Percentiles rank a stretch among this genome's conserved stretches.
Conservation (phyloP, 169 alveolate species). For the Cryptosporidium viatorum region DNA sequence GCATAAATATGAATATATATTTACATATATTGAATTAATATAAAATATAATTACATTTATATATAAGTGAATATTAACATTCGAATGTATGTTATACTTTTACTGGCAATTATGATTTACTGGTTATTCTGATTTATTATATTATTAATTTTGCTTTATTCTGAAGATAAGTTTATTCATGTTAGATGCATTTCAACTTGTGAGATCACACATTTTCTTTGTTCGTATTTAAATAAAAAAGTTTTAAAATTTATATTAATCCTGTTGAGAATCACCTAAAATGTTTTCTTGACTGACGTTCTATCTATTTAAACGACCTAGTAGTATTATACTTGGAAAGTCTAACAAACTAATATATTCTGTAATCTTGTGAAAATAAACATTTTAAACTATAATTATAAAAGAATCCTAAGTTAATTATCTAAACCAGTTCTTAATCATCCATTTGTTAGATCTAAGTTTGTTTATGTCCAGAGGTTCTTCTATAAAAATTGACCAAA, state of each 20-base stretch:
- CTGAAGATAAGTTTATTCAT: not conserved
- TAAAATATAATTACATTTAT: no score
- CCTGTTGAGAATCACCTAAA: not conserved
- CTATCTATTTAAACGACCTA: not conserved
- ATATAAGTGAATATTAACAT: no score
- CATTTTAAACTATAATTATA: not conserved
- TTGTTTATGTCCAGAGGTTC: conserved; percentile 20
- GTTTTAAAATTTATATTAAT: no score
- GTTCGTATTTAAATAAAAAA: no score
- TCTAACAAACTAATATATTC: not conserved
- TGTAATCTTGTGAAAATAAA: not conserved
- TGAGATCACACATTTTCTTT: no score
- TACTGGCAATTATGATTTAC: not conserved
- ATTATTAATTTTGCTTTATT: not conserved
- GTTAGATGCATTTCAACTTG: no score
- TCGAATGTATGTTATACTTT: no score
- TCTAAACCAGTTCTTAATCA: conserved; percentile 45
- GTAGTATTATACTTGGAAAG: not conserved
- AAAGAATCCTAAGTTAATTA: conserved; percentile 5
- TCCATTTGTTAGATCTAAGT: conserved; percentile 45
- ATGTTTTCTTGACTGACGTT: no score
- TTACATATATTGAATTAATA: no score
- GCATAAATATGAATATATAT: not conserved
- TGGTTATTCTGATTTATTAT: not conserved
- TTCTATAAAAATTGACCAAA: conserved; percentile 50